Base-by-base conservation (phyloP, 2,329 filamentous ascomycete genomes). In the Westerdykella ornata region DNA sequence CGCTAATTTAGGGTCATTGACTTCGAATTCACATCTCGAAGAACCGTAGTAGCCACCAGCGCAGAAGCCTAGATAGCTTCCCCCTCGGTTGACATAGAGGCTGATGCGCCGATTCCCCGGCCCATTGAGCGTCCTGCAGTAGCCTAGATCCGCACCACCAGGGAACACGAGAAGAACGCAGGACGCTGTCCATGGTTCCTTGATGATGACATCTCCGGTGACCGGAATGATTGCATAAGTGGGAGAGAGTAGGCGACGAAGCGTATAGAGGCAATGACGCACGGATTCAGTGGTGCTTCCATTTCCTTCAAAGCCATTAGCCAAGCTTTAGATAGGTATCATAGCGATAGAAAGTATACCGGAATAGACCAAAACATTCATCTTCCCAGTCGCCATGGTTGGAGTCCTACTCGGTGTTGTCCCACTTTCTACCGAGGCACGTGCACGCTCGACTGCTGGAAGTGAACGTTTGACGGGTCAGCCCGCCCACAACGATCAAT, bases 361-460 rank as follows among this genome's bases (percentile, higher is more conserved):
- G 54, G 88, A 85, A 61, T 97, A 97, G 39, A 98, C 87, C 51
- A 97, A 77, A 42, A 98, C 83, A 63, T 98, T 97, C 70, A 96
- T 76, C 61, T 80, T 83, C 60, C 78, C 80, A 19, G 75, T 69
- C 7, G 79, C 71, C 81, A 90, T 87, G 34, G 35, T 38, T 57
- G 46, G 32, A 42, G 46, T 19, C 42, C 55, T 52, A 39, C 47
- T 56, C 53, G 51, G 49, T 35, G 47, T 54, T 45, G 47, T 54
- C 59, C 60, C 60, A 51, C 35, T 41, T 40, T 51, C 48, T 56
- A 42, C 55, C 47, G 53, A 53, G 2, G 14, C 41, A 29, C 33
- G 13, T 37, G 16, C 38, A 42, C 32, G 22, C 36, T 38, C 17
- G 7, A 42, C 18, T 17, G n/a, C n/a, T 26, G 9, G 16, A 26